phyloP scores from a whole-genome alignment of 2,329 filamentous ascomycete genomes.

The Fusarium azukiicola region DNA sequence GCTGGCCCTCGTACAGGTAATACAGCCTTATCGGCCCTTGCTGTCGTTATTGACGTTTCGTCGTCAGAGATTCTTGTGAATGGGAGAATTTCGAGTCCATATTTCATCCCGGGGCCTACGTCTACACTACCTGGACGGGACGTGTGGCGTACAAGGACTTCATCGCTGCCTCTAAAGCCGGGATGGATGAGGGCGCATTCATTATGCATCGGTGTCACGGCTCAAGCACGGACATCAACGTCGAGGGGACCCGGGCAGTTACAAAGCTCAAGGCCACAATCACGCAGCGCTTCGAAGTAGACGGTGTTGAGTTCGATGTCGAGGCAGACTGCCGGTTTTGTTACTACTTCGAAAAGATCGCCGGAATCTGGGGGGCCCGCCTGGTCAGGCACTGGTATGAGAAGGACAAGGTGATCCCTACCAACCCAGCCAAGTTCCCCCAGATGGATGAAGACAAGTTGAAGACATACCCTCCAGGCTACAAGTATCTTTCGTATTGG shows the following conservation, averaged over 20 bases:
- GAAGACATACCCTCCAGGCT: conserved; percentile 65
- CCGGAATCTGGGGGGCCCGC: conserved; percentile 65
- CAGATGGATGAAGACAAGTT: conserved; percentile 64
- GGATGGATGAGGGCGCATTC: conserved; percentile 66
- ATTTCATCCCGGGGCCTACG: conserved; percentile 70
- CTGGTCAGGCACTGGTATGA: conserved; percentile 74
- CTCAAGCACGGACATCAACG: conserved; percentile 65
- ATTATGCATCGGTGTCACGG: conserved; percentile 70
- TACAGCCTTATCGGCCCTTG: neutral
- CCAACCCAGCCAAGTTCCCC: conserved; percentile 67
- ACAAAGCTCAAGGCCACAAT: conserved; percentile 74
- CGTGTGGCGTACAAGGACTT: conserved; percentile 64
- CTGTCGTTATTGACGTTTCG: neutral
- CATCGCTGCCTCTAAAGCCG: conserved; percentile 62
- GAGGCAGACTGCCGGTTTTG: conserved; percentile 70
- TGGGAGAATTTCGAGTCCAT: conserved; percentile 74
- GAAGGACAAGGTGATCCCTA: conserved; percentile 72
- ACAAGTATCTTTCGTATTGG: conserved; percentile 68
- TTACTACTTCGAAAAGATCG: conserved; percentile 68
- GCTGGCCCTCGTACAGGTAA: conserved; percentile 71
- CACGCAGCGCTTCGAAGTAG: conserved; percentile 69
- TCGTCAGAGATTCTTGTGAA: conserved; percentile 68
- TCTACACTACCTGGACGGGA: conserved; percentile 75
- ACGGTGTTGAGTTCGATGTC: conserved; percentile 66
- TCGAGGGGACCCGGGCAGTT: conserved; percentile 63